Evolutionary conservation across 139 green algal genomes (phyloP), one percentile per base, ranked within the genome.

Genomic region (Chlamydomonas sp.): DNA sequence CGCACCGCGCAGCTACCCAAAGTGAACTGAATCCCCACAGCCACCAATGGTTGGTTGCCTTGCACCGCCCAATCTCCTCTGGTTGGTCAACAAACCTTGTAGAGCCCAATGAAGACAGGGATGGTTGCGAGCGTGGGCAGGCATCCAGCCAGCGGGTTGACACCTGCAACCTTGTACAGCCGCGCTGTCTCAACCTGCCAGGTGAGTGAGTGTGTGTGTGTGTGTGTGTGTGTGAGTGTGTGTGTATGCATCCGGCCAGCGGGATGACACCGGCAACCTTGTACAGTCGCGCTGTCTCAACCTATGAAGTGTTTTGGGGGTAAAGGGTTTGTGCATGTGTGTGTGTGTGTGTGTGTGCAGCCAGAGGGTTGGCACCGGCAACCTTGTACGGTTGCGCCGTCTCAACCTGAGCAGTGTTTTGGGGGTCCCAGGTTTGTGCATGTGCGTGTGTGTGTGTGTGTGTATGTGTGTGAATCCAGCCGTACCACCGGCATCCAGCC

Each of bases 211-310:
- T 54, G 70, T 62, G n/a, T n/a, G n/a, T n/a, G n/a, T n/a, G n/a
- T n/a, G n/a, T n/a, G n/a, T n/a, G n/a, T n/a, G n/a, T 93, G 66
- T 90, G 95, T 29, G 89, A 88, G 26, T 96, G 70, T 0, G 90
- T 89, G 22, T 91, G 91, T 67, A 96, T 66, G 77, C 91, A 96
- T 50, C 91, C 90, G 81, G 86, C 92, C 65, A 97, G 79, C 1
- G 93, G 90, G 84, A 97, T 98, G 43, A 98, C 87, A 13, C 84
- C 80, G 28, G 89, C 91, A 13, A 89, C 85, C 73, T 92, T 89
- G 87, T 99, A 98, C 65, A 99, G 72, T n/a, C 81, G 70, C 0
- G 92, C 91, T 0, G 91, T 96, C 83, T 98, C 90, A 35, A 97
- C 74, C 82, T 88, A 78, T n/a, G n/a, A n/a, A n/a, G n/a, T n/a